phyloP scores from a whole-genome alignment of 2,329 filamentous ascomycete genomes.

The Trichoderma asperellum region DNA sequence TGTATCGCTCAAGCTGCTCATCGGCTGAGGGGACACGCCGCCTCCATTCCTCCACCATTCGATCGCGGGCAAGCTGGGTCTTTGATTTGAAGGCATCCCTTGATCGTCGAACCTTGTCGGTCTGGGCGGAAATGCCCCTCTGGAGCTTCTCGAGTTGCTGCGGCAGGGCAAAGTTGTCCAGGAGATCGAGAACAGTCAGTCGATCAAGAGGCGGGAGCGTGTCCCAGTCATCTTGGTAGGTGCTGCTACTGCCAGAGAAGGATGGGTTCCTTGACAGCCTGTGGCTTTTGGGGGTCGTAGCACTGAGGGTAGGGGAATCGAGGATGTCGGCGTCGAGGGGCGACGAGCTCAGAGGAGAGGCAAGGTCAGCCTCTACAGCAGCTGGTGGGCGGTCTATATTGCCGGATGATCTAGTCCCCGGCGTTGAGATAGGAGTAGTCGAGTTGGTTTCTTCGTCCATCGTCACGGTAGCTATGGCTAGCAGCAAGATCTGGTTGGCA shows the following conservation, averaged over 20 bases:
- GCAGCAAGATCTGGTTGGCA: neutral
- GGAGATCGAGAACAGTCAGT: constrained; percentile 86
- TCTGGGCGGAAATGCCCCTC: constrained; percentile 78
- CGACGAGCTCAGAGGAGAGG: constrained; percentile 49
- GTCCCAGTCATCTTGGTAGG: constrained; percentile 89
- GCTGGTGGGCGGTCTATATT: constrained; percentile 20
- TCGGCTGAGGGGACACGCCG: constrained; percentile 83
- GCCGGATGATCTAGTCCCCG: constrained; percentile 2
- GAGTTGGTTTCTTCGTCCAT: constrained; percentile 27
- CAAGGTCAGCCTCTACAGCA: constrained; percentile 49
- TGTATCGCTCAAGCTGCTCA: constrained; percentile 90
- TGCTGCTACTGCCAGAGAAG: constrained; percentile 80
- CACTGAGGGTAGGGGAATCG: constrained; percentile 57
- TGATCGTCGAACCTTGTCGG: constrained; percentile 80
- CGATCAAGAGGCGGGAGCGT: constrained; percentile 85
- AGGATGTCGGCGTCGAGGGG: constrained; percentile 49
- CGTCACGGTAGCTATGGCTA: neutral
- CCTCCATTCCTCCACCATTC: constrained; percentile 91
- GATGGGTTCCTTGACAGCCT: constrained; percentile 75
- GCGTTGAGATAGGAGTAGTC: constrained; percentile 20
- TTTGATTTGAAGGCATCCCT: constrained; percentile 77
- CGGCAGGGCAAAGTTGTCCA: constrained; percentile 90
- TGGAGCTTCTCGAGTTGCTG: constrained; percentile 92
- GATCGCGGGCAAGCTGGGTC: constrained; percentile 78
- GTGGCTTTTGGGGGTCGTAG: constrained; percentile 53